phyloP scores from a whole-genome alignment of 2,329 filamentous ascomycete genomes.

The Beauveria caledonica region DNA sequence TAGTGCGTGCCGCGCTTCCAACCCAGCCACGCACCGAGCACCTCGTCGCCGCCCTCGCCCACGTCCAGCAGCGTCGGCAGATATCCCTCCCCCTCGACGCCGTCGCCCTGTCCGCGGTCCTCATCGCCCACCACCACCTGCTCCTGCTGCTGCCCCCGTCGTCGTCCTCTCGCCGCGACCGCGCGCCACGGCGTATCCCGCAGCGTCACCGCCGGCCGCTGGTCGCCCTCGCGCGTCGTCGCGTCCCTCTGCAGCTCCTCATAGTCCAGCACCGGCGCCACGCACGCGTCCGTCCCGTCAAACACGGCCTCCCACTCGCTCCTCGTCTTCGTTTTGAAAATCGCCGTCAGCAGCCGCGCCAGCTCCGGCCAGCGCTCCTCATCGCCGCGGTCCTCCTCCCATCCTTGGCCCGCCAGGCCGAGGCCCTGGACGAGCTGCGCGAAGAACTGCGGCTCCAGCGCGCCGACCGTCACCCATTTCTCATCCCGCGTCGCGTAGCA shows the following conservation, averaged over 20 bases:
- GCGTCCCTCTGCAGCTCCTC: constrained; percentile 52
- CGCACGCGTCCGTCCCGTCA: constrained; percentile 86
- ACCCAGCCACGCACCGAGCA: constrained; percentile 64
- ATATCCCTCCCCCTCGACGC: constrained; percentile 62
- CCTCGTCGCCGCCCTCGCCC: constrained; percentile 64
- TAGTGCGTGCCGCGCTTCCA: constrained; percentile 69
- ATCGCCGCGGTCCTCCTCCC: constrained; percentile 50
- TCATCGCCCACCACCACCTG: constrained; percentile 16
- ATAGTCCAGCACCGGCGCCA: constrained; percentile 76
- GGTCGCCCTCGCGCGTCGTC: constrained; percentile 52
- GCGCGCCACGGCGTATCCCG: constrained; percentile 60
- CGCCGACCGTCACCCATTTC: constrained; percentile 78
- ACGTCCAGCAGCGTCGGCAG: constrained; percentile 48
- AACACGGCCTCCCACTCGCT: constrained; percentile 79
- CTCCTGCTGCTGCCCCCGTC: not conserved
- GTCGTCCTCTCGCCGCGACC: constrained; percentile 35
- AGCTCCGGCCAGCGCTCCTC: constrained; percentile 60
- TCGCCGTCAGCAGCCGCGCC: constrained; percentile 46
- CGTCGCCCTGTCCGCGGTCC: constrained; percentile 53
- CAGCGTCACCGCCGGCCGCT: constrained; percentile 62
- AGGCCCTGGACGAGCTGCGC: constrained; percentile 58
- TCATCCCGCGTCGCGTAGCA: constrained; percentile 80
- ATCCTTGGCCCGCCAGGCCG: constrained; percentile 42
- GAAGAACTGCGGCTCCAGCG: constrained; percentile 84
- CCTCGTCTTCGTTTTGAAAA: constrained; percentile 63